phyloP scores from a whole-genome alignment of 225 moss, liverwort and hornwort genomes.

The Marchantia polymorpha region DNA sequence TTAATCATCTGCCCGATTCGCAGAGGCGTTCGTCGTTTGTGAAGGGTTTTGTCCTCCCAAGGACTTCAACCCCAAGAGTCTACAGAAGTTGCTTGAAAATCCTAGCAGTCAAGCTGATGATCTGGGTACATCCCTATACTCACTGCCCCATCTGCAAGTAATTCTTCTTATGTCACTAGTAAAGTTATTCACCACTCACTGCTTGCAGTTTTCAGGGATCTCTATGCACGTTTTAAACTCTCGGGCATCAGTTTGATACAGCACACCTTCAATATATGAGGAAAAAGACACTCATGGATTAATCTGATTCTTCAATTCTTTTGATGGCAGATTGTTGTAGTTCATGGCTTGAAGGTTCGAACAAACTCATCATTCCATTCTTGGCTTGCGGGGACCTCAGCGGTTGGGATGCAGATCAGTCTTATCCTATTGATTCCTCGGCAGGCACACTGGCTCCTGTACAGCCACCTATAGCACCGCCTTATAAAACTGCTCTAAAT shows the following conservation, averaged over 20 bases:
- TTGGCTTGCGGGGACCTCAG: constrained; percentile 92
- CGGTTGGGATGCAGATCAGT: constrained; percentile 93
- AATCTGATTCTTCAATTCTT: constrained; percentile 5
- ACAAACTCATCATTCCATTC: constrained; percentile 87
- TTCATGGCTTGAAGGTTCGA: constrained; percentile 86
- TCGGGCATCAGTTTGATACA: neutral
- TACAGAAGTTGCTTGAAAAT: constrained; percentile 73
- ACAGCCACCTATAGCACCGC: constrained; percentile 93
- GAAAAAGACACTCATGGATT: neutral
- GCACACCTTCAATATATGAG: neutral
- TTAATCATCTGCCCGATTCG: neutral
- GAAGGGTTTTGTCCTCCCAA: constrained; percentile 81
- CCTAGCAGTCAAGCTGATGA: constrained; percentile 59
- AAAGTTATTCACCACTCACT: too few species aligned
- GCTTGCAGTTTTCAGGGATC: neutral
- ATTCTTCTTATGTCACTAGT: neutral
- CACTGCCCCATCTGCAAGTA: neutral
- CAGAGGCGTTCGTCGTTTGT: constrained; percentile 94
- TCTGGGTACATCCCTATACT: constrained; percentile 25
- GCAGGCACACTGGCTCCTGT: constrained; percentile 68
- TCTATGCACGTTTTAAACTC: neutral
- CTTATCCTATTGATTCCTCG: constrained; percentile 60
- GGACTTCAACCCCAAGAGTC: constrained; percentile 67
- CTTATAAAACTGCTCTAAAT: constrained; percentile 81
- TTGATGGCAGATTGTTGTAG: constrained; percentile 69